Percentiles rank a stretch among this genome's conserved stretches.
These are phyloP conservation scores for Glaciozyma martinii DNA, from an alignment of 768 basidiomycete genomes.

Conservation along the genomic window DNA sequence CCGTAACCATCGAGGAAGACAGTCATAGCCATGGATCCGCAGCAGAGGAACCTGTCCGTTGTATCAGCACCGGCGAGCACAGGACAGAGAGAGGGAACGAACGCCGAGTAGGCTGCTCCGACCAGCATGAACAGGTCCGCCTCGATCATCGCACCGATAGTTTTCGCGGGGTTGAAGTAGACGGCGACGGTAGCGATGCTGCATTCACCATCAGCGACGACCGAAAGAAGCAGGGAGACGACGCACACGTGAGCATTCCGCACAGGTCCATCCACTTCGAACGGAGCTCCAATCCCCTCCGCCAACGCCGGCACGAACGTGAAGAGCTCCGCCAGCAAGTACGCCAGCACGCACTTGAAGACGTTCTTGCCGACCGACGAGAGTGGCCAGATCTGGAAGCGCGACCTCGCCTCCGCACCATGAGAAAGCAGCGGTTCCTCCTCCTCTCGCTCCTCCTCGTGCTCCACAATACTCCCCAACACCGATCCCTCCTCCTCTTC, in stretches of 20 bases:
- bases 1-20: slow-evolving; percentile 64
- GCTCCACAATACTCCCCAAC: neutral
- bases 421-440: neutral
- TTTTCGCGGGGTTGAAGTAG: slow-evolving; percentile 91
- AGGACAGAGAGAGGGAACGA: slow-evolving; percentile 11
- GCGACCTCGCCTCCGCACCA: neutral
- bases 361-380: slow-evolving; percentile 40
- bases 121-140: slow-evolving; percentile 55
- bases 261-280: slow-evolving; percentile 27
- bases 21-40: slow-evolving; percentile 34
- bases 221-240: too few relatives aligned
- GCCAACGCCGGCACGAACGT: slow-evolving; percentile 76
- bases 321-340: slow-evolving; percentile 81
- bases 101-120: slow-evolving; percentile 54
- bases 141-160: slow-evolving; percentile 84
- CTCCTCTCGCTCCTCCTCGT: neutral
- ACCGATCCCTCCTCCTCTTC: neutral
- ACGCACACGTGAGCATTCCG: slow-evolving; percentile 10
- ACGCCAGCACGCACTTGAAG: slow-evolving; percentile 83
- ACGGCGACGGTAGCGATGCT: slow-evolving; percentile 49
- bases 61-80: neutral
- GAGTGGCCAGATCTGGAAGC: slow-evolving; percentile 1
- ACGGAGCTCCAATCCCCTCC: slow-evolving; percentile 50
- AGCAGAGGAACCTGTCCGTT: slow-evolving; percentile 34
- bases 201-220: slow-evolving; percentile 22